These are phyloP conservation scores for Adansonia gregorii DNA, from an alignment of 441 rosid species.

Conservation along the genomic window DNA sequence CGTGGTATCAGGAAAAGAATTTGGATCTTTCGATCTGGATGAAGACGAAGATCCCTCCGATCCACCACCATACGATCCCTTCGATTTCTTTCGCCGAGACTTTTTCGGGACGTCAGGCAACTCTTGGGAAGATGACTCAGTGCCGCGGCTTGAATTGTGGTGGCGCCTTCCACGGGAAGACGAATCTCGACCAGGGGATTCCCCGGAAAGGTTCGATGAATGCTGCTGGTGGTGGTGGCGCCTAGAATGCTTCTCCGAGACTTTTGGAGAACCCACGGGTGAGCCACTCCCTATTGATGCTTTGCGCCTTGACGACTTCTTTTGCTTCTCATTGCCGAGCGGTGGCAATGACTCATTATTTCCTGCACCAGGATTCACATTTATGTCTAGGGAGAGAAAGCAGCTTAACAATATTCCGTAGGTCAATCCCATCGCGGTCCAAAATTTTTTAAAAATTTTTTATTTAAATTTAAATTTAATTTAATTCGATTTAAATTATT, in stretches of 20 bases:
- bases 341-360: conserved; percentile 20
- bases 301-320: conserved; percentile 55
- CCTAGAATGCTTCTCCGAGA: conserved; percentile 50
- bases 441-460: no score
- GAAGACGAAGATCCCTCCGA: conserved; percentile 32
- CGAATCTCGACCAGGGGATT: conserved; percentile 45
- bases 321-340: conserved; percentile 42
- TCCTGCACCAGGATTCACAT: conserved; percentile 15
- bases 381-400: conserved; percentile 29
- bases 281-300: conserved; percentile 35
- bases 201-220: conserved; percentile 41
- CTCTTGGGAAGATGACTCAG: conserved; percentile 47
- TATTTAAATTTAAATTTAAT: no score
- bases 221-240: conserved; percentile 34
- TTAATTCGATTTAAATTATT: no score
- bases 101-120: conserved; percentile 39
- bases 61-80: conserved; percentile 41
- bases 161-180: conserved; percentile 34
- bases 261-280: conserved; percentile 43
- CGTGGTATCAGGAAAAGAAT: conserved; percentile 27
- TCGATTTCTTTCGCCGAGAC: conserved; percentile 56
- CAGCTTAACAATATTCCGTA: background rate
- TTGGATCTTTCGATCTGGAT: conserved; percentile 43
- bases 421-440: no score
- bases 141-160: conserved; percentile 31